Conservation (phyloP, 2,329 filamentous ascomycete species). For the Claviceps pazoutovae region DNA sequence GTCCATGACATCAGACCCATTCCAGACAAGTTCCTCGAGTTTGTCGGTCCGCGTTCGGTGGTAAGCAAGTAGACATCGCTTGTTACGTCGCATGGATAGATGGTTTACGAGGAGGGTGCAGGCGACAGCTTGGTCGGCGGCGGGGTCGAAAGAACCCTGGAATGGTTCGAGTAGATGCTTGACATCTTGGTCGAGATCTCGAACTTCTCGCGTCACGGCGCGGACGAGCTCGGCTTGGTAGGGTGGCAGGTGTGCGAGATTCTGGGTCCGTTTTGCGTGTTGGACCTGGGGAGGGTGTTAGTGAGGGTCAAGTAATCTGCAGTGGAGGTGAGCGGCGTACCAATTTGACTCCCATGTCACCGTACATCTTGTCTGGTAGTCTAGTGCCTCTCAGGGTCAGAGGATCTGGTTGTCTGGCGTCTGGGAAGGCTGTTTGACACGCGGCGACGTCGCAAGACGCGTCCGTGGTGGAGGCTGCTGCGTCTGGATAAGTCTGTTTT, state of each 20-base stretch:
- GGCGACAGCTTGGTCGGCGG: slow-evolving; percentile 67
- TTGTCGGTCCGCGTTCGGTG: slow-evolving; percentile 83
- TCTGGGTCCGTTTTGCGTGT: slow-evolving; percentile 89
- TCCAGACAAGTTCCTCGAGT: slow-evolving; percentile 88
- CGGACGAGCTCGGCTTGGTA: slow-evolving; percentile 90
- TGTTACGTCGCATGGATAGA: slow-evolving; percentile 88
- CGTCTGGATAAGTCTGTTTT: not conserved
- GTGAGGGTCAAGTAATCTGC: not conserved
- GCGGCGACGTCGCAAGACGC: not conserved
- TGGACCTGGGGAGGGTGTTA: slow-evolving; percentile 48
- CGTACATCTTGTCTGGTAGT: slow-evolving; percentile 50
- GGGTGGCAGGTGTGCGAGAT: slow-evolving; percentile 70
- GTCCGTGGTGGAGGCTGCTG: not conserved
- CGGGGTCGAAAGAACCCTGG: slow-evolving; percentile 72
- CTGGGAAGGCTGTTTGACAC: not conserved
- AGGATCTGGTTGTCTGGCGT: too few relatives aligned
- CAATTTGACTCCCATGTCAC: slow-evolving; percentile 74
- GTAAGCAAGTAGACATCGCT: slow-evolving; percentile 87
- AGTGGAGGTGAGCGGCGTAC: slow-evolving; percentile 30
- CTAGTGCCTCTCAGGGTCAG: too few relatives aligned
- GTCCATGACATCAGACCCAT: slow-evolving; percentile 70
- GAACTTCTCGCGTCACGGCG: slow-evolving; percentile 75
- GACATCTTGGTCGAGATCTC: slow-evolving; percentile 82
- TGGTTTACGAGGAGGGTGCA: slow-evolving; percentile 88
- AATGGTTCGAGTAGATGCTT: slow-evolving; percentile 67